These are phyloP conservation scores for Phytophthora constricta DNA, from an alignment of 352 stramenopile species.

Conservation along the genomic window DNA sequence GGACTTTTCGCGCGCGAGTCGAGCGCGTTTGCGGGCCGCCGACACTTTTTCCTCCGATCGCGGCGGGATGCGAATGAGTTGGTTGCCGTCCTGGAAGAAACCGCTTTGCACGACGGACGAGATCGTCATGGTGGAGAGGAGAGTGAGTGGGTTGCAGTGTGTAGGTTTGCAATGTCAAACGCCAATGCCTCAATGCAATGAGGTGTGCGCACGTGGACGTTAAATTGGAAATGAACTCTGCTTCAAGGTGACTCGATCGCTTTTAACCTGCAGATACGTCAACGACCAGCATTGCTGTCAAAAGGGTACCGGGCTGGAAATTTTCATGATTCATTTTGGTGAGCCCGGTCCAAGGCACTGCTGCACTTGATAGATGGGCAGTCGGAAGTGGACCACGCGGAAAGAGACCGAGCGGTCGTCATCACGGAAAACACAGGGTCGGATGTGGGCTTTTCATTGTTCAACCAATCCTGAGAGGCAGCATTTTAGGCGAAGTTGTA, in stretches of 20 bases:
- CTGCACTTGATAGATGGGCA: slow-evolving; percentile 28
- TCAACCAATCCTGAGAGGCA: no score
- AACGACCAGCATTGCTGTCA: slow-evolving; percentile 3
- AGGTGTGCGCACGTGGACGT: slow-evolving; percentile 15
- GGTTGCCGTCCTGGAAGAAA: slow-evolving; percentile 38
- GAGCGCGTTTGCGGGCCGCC: slow-evolving; percentile 19
- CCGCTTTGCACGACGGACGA: slow-evolving; percentile 40
- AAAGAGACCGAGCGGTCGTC: slow-evolving; percentile 19
- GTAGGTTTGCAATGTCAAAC: background rate
- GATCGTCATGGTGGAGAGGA: slow-evolving; percentile 39
- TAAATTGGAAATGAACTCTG: slow-evolving; percentile 26
- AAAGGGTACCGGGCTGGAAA: slow-evolving; percentile 37
- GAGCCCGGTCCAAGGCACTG: slow-evolving; percentile 8
- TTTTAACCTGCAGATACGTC: slow-evolving; percentile 27
- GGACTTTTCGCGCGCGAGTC: slow-evolving; percentile 27
- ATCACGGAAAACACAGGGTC: slow-evolving; percentile 17
- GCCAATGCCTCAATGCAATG: background rate
- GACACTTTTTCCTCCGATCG: slow-evolving; percentile 30
- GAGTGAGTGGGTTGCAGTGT: background rate
- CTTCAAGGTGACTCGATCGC: slow-evolving; percentile 21
- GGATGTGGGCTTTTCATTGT: background rate
- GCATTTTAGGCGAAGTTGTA: no score
- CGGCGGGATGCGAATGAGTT: slow-evolving; percentile 37
- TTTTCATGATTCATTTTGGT: slow-evolving; percentile 37
- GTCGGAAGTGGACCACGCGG: slow-evolving; percentile 4